Evolutionary conservation across 2,329 filamentous ascomycete genomes (phyloP).

Genomic region (Fusarium agapanthi): DNA sequence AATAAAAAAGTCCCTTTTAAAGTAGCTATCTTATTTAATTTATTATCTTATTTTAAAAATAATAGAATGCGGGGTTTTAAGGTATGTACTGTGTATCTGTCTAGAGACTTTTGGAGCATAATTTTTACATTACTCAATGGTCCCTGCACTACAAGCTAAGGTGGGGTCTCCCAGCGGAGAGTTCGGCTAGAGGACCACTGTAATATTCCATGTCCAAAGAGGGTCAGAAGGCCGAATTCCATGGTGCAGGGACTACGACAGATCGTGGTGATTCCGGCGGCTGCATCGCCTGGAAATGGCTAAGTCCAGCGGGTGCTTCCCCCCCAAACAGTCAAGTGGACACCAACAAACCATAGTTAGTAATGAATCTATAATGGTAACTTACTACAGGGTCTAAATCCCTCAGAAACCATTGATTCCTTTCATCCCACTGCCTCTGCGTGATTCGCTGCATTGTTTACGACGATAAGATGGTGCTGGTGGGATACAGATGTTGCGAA

Average conservation of each 20-base stretch:
- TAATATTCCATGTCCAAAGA: neutral
- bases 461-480: neutral
- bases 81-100: too few species aligned
- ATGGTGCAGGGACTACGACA: neutral
- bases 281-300: constrained; percentile 5
- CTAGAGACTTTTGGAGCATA: too few species aligned
- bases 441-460: neutral
- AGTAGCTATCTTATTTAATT: too few species aligned
- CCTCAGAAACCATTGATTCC: neutral
- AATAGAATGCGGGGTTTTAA: too few species aligned
- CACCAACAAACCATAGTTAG: neutral
- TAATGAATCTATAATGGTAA: neutral
- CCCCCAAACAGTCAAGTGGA: neutral
- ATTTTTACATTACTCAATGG: neutral
- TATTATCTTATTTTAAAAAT: too few species aligned
- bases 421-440: neutral
- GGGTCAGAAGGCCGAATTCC: neutral
- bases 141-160: neutral
- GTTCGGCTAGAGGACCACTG: neutral
- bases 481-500: neutral
- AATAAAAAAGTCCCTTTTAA: too few species aligned
- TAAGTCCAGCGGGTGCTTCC: neutral
- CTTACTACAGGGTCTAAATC: neutral
- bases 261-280: neutral
- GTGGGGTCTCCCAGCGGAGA: neutral